Conservation (phyloP, 2,329 filamentous ascomycete genomes). For the Aaosphaeria pasadenensis region DNA sequence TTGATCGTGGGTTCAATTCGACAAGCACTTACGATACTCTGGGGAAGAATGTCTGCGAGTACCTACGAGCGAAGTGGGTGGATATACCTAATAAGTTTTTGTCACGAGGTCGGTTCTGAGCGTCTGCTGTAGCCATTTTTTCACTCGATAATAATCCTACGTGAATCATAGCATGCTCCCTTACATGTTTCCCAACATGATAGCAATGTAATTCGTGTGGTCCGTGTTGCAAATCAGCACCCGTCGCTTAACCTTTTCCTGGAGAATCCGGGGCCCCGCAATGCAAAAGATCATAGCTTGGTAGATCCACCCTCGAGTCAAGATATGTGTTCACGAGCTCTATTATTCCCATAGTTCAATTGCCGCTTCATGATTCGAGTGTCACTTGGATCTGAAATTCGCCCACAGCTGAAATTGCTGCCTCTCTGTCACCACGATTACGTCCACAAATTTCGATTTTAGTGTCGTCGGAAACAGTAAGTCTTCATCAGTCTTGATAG, state of each 20-base stretch:
- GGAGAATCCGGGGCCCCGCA: slow-evolving; percentile 5
- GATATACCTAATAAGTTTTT: slow-evolving; percentile 44
- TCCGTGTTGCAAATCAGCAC: background rate
- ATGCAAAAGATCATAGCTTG: background rate
- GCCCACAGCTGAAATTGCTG: slow-evolving; percentile 15
- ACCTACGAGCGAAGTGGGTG: slow-evolving; percentile 40
- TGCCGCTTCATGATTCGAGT: slow-evolving; percentile 1
- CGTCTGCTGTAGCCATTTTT: background rate
- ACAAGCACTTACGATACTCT: slow-evolving; percentile 42
- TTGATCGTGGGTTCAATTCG: slow-evolving; percentile 42
- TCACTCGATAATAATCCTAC: background rate
- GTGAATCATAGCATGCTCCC: background rate
- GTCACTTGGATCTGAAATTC: slow-evolving; percentile 2
- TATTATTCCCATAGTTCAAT: background rate
- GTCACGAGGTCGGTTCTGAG: slow-evolving; percentile 28
- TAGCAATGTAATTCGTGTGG: background rate
- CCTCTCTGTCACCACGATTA: slow-evolving; percentile 50
- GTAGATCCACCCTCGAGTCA: slow-evolving; percentile 4
- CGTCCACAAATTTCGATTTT: slow-evolving; percentile 50
- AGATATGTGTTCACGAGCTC: background rate
- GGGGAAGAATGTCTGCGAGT: slow-evolving; percentile 46
- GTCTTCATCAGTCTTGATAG: slow-evolving; percentile 6
- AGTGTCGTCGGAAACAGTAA: slow-evolving; percentile 51
- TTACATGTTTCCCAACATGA: background rate
- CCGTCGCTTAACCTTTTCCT: slow-evolving; percentile 8